These are phyloP conservation scores for Babesia bigemina DNA, from an alignment of 169 alveolate species.

Conservation along the genomic window DNA sequence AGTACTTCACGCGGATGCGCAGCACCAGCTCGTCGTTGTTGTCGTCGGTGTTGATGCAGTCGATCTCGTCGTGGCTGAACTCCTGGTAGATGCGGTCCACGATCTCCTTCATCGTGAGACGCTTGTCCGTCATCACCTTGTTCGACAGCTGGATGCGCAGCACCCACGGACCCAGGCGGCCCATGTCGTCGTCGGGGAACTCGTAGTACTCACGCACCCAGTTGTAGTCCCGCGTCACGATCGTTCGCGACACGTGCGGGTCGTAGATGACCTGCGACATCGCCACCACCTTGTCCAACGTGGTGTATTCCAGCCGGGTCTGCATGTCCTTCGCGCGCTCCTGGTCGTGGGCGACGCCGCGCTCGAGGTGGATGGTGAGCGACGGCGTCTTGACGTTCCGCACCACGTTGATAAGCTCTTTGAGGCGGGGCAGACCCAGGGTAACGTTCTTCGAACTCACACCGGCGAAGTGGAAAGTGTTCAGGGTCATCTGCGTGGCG, in stretches of 20 bases:
- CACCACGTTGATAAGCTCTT: slow-evolving; percentile 98
- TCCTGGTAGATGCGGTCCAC: slow-evolving; percentile 89
- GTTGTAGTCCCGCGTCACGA: slow-evolving; percentile 90
- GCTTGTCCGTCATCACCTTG: slow-evolving; percentile 93
- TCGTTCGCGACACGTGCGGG: slow-evolving; percentile 93
- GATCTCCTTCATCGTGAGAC: slow-evolving; percentile 93
- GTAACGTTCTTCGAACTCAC: slow-evolving; percentile 99
- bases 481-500: slow-evolving; percentile 99
- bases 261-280: slow-evolving; percentile 94
- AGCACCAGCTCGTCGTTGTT: slow-evolving; percentile 94
- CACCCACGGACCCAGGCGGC: slow-evolving; percentile 92
- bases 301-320: slow-evolving; percentile 93
- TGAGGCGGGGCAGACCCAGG: slow-evolving; percentile 97
- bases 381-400: slow-evolving; percentile 98
- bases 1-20: slow-evolving; percentile 89
- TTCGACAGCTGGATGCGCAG: slow-evolving; percentile 93
- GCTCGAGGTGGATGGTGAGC: slow-evolving; percentile 90
- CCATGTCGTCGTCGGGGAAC: slow-evolving; percentile 92
- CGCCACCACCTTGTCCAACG: slow-evolving; percentile 90
- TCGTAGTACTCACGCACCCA: slow-evolving; percentile 94
- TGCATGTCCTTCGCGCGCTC: slow-evolving; percentile 92
- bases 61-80: slow-evolving; percentile 87
- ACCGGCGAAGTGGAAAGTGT: slow-evolving; percentile 99
- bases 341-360: slow-evolving; percentile 86
- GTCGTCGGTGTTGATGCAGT: slow-evolving; percentile 95